Conservation (phyloP, 1,139 yeast genomes). For the Yamadazyma diospyri region DNA sequence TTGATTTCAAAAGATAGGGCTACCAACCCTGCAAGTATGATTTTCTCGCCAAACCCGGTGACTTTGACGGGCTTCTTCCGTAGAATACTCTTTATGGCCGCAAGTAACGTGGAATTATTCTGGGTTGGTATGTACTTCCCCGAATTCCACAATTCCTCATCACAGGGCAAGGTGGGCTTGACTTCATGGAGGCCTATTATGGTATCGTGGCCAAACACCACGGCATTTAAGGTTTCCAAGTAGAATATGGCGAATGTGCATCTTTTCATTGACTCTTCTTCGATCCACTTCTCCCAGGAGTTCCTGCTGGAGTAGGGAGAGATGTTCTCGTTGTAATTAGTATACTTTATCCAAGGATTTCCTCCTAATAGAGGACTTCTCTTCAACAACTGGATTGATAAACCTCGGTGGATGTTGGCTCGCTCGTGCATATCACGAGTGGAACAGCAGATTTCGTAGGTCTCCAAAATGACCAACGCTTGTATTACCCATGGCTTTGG, state of each 20-base stretch:
- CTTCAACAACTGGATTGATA: slow-evolving; percentile 67
- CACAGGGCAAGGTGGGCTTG: slow-evolving; percentile 57
- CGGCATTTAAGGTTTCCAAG: slow-evolving; percentile 75
- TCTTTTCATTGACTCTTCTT: slow-evolving; percentile 73
- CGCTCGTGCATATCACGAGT: slow-evolving; percentile 64
- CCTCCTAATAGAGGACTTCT: slow-evolving; percentile 76
- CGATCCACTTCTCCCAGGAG: slow-evolving; percentile 58
- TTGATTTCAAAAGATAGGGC: slow-evolving; percentile 37
- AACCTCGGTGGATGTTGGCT: slow-evolving; percentile 74
- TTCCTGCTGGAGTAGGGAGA: slow-evolving; percentile 11
- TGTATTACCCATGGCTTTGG: slow-evolving; percentile 67
- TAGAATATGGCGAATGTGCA: slow-evolving; percentile 78
- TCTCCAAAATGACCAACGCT: slow-evolving; percentile 57
- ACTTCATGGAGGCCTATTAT: slow-evolving; percentile 40
- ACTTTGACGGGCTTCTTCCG: slow-evolving; percentile 16
- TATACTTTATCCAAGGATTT: slow-evolving; percentile 35
- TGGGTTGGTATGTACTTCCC: slow-evolving; percentile 10
- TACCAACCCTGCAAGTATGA: slow-evolving; percentile 65
- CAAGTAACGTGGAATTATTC: slow-evolving; percentile 33
- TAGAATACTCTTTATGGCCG: slow-evolving; percentile 33
- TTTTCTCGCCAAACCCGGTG: slow-evolving; percentile 54
- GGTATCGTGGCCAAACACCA: slow-evolving; percentile 72
- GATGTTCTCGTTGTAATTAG: slow-evolving; percentile 6
- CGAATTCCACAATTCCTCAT: slow-evolving; percentile 71
- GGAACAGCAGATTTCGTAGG: slow-evolving; percentile 63